Percentiles rank a stretch among this genome's conserved stretches.
These are phyloP conservation scores for Aspergillus candidus DNA, from an alignment of 2,329 filamentous ascomycete species.

Conservation along the genomic window DNA sequence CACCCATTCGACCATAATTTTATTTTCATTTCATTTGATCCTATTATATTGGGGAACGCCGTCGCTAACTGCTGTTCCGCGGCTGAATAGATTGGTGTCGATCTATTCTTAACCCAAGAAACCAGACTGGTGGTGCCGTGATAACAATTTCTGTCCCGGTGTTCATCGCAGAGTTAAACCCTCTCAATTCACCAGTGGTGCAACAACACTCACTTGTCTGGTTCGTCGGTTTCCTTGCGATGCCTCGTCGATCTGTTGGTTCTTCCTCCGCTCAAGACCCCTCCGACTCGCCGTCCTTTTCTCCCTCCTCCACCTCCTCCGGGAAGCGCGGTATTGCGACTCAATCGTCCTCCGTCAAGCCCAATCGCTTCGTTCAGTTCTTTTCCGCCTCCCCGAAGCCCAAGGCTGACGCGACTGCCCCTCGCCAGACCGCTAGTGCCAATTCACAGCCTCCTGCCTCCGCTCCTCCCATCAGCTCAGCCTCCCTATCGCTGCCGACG, in stretches of 20 bases:
- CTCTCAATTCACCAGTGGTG: too few relatives aligned
- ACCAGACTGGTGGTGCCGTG: too few relatives aligned
- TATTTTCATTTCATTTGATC: too few relatives aligned
- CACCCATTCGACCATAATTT: too few relatives aligned
- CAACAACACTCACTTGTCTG: too few relatives aligned
- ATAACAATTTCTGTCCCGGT: background rate
- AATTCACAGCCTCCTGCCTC: slow-evolving; percentile 43
- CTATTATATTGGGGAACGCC: too few relatives aligned
- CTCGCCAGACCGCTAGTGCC: slow-evolving; percentile 61
- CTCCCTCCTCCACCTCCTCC: slow-evolving; percentile 38
- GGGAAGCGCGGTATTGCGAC: slow-evolving; percentile 50
- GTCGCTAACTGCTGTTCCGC: too few relatives aligned
- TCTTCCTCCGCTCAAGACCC: slow-evolving; percentile 51
- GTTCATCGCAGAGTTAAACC: background rate
- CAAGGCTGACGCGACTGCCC: slow-evolving; percentile 58
- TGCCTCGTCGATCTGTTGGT: slow-evolving; percentile 59
- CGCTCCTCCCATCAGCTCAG: slow-evolving; percentile 59
- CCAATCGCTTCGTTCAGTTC: slow-evolving; percentile 72
- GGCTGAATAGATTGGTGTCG: too few relatives aligned
- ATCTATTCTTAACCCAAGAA: too few relatives aligned
- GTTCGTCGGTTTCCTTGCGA: slow-evolving; percentile 38
- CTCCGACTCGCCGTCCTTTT: slow-evolving; percentile 45
- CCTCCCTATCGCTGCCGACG: slow-evolving; percentile 74
- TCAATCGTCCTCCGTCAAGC: slow-evolving; percentile 52
- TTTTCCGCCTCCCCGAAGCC: slow-evolving; percentile 75